These are phyloP conservation scores for Fusarium sp. DNA, from an alignment of 2,329 filamentous ascomycete genomes.

Conservation along the genomic window DNA sequence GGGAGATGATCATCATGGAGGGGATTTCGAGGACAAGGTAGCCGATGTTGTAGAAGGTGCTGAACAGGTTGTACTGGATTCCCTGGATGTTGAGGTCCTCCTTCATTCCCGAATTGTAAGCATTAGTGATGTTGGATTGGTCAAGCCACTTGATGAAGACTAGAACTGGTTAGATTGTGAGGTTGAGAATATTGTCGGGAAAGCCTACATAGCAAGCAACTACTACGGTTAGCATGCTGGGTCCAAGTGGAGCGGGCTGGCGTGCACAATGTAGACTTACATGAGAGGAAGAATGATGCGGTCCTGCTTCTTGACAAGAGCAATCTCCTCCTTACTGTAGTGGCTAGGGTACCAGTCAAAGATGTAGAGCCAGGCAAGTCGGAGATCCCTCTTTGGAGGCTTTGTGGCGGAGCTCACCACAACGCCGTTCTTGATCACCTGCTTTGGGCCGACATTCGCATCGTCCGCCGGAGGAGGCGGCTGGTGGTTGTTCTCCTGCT, in stretches of 20 bases:
- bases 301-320: conserved; percentile 45
- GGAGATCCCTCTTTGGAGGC: conserved; percentile 29
- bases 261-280: conserved; percentile 23
- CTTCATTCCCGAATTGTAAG: conserved; percentile 56
- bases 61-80: conserved; percentile 46
- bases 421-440: conserved; percentile 33
- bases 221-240: background rate
- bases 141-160: conserved; percentile 51
- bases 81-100: conserved; percentile 49
- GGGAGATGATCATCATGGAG: conserved; percentile 42
- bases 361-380: conserved; percentile 35
- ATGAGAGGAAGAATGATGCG: conserved; percentile 46
- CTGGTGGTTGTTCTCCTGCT: background rate
- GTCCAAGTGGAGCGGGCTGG: background rate
- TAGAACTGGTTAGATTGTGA: conserved; percentile 1
- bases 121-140: conserved; percentile 48
- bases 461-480: background rate
- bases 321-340: conserved; percentile 46
- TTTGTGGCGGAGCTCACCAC: conserved; percentile 43
- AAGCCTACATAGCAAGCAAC: conserved; percentile 26
- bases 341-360: conserved; percentile 49
- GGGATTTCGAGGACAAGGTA: conserved; percentile 43
- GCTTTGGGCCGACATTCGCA: background rate
- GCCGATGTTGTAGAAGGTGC: conserved; percentile 46
- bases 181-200: background rate